These are phyloP conservation scores for Alternaria solani DNA, from an alignment of 2,329 filamentous ascomycete genomes.

Conservation along the genomic window DNA sequence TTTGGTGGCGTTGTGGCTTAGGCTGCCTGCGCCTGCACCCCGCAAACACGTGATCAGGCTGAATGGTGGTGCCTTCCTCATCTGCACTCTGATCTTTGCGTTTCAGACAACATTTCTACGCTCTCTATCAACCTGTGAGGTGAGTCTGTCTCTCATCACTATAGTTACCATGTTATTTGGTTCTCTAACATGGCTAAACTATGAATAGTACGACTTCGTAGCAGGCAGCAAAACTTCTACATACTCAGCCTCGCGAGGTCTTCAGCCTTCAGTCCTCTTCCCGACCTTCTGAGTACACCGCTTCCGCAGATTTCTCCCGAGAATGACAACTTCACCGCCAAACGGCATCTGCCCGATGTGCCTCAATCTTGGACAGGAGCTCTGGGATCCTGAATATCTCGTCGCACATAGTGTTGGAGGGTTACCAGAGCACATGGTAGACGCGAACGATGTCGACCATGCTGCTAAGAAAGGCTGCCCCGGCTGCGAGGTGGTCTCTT, in stretches of 20 bases:
- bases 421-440: neutral
- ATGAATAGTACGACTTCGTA: too few relatives aligned
- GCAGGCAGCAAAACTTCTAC: too few relatives aligned
- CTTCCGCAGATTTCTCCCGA: neutral
- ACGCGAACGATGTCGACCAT: neutral
- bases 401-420: neutral
- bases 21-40: neutral
- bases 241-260: too few relatives aligned
- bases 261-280: too few relatives aligned
- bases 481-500: constrained; percentile 1
- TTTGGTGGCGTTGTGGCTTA: neutral
- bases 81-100: neutral
- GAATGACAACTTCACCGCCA: too few relatives aligned
- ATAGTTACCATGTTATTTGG: too few relatives aligned
- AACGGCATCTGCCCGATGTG: neutral
- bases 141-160: too few relatives aligned
- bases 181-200: too few relatives aligned
- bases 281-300: too few relatives aligned
- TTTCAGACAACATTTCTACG: neutral
- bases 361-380: neutral
- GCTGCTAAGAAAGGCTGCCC: neutral
- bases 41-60: neutral
- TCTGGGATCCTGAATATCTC: neutral
- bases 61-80: neutral
- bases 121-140: neutral